Evolutionary conservation across 2,329 filamentous ascomycete species (phyloP), one percentile per base, ranked within the genome.

Genomic region (Neoscytalidium dimidiatum): DNA sequence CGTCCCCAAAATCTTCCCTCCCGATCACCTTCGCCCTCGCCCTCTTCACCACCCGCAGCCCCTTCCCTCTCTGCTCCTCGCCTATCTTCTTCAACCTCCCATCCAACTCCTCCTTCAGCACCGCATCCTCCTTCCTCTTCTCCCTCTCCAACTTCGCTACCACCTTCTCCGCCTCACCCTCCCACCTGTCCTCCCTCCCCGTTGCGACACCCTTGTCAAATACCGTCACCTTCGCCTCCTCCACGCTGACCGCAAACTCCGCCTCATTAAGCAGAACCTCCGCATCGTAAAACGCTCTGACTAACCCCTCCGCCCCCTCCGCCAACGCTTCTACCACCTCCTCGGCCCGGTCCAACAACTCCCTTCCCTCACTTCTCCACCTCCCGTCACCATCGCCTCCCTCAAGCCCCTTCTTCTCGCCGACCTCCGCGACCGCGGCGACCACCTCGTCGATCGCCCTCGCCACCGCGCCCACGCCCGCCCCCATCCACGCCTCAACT

Each of bases 361-460:
- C 41, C 17, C 26, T 4, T 17, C 21, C 56, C 9, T 31, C 56
- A 2, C 17, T 26, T 11, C 23, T 28, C 19, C 1, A 3, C 52
- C 31, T 41, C 2, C 17, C 29, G 14, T 8, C 14, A 3, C 17
- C 38, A n/a, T 11, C 51, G 14, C 19, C 28, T 3, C 11, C 33
- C 66, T 79, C 75, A 6, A 6, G 9, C 43, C 7, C 43, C n/a
- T 3, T 19, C 43, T 13, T 46, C 43, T 46, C 43, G n/a, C n/a
- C 49, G 49, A 57, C 21, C 38, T 31, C 5, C 56, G 4, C 9
- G 38, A 21, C 56, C 66, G 83, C 77, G 69, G 82, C 82, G 66
- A 81, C 38, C 14, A 60, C 23, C 66, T 83, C 77, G 69, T 82
- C 82, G 66, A 82, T 79, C 13, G 72, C 69, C 62, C 81, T 78